phyloP scores from a whole-genome alignment of 495 filamentous ascomycete genomes.

The Aspergillus hancockii region DNA sequence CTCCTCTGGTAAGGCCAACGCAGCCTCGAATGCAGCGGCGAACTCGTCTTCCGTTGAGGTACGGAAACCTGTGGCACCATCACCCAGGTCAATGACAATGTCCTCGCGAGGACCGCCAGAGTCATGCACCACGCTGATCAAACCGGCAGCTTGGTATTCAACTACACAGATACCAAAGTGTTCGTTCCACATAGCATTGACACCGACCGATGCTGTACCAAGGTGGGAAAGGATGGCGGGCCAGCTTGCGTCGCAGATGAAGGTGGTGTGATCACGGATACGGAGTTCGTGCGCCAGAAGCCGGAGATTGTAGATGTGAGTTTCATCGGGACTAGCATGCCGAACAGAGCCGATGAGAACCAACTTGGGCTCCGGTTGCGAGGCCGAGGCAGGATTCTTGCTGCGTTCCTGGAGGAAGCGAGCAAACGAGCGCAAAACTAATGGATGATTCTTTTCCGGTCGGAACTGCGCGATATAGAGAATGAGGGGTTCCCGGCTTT shows the following conservation, averaged over 20 bases:
- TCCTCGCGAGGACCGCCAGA: slow-evolving; percentile 90
- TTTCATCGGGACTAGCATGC: slow-evolving; percentile 74
- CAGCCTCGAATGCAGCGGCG: slow-evolving; percentile 74
- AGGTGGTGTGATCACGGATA: slow-evolving; percentile 79
- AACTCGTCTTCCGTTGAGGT: slow-evolving; percentile 76
- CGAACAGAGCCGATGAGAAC: slow-evolving; percentile 87
- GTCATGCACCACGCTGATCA: slow-evolving; percentile 89
- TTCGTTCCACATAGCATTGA: slow-evolving; percentile 99
- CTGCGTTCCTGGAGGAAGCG: slow-evolving; percentile 58
- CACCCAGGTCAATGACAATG: slow-evolving; percentile 80
- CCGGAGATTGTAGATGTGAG: slow-evolving; percentile 86
- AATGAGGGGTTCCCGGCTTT: slow-evolving; percentile 63
- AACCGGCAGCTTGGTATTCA: slow-evolving; percentile 93
- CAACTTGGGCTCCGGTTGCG: slow-evolving; percentile 49
- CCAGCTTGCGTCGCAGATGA: slow-evolving; percentile 88
- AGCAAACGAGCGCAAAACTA: slow-evolving; percentile 82
- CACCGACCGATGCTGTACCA: slow-evolving; percentile 71
- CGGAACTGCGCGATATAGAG: slow-evolving; percentile 97
- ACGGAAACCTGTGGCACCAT: slow-evolving; percentile 80
- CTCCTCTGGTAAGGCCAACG: slow-evolving; percentile 63
- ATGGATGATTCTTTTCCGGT: slow-evolving; percentile 91
- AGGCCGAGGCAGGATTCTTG: slow-evolving; percentile 43
- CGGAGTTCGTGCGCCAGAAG: slow-evolving; percentile 84
- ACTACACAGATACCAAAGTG: slow-evolving; percentile 99
- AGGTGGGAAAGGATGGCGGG: slow-evolving; percentile 79